These are phyloP conservation scores for Pichia rugopelliculosa DNA, from an alignment of 805 yeast species.

Conservation along the genomic window DNA sequence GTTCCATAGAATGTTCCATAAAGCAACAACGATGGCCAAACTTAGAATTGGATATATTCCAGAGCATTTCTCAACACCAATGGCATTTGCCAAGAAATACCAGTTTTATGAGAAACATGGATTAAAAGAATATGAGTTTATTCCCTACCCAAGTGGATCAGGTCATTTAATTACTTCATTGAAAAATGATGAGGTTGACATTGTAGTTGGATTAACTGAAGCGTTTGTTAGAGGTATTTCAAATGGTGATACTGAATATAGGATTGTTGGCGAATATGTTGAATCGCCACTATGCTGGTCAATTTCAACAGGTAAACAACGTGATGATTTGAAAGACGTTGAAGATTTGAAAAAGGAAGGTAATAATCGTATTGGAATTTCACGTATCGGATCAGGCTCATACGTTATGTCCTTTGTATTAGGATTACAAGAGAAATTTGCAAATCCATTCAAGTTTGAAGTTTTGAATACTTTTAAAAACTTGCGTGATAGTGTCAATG, in stretches of 20 bases:
- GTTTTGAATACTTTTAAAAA: conserved; percentile 63
- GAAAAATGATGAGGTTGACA: conserved; percentile 55
- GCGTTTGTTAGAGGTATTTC: conserved; percentile 82
- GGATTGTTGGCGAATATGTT: conserved; percentile 76
- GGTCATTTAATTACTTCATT: conserved; percentile 79
- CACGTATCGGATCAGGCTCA: conserved; percentile 86
- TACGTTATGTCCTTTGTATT: conserved; percentile 86
- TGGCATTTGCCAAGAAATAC: conserved; percentile 59
- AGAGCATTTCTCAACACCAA: conserved; percentile 87
- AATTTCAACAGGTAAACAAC: conserved; percentile 62
- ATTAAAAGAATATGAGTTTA: conserved; percentile 45
- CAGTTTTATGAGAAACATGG: conserved; percentile 46
- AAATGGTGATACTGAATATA: conserved; percentile 54
- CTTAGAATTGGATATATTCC: conserved; percentile 77
- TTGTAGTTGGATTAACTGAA: conserved; percentile 86
- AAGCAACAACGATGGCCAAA: conserved; percentile 4
- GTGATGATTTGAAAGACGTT: conserved; percentile 47
- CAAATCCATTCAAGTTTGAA: conserved; percentile 38
- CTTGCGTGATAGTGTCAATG: conserved; percentile 73
- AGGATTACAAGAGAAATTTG: conserved; percentile 53
- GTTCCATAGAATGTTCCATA: background rate
- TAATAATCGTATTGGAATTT: conserved; percentile 59
- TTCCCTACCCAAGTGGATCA: conserved; percentile 78
- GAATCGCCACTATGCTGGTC: conserved; percentile 88
- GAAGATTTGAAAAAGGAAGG: conserved; percentile 41